Evolutionary conservation across 225 moss, liverwort and hornwort genomes (phyloP), one percentile per base, ranked within the genome.

Genomic region (Takakia lepidozioides): DNA sequence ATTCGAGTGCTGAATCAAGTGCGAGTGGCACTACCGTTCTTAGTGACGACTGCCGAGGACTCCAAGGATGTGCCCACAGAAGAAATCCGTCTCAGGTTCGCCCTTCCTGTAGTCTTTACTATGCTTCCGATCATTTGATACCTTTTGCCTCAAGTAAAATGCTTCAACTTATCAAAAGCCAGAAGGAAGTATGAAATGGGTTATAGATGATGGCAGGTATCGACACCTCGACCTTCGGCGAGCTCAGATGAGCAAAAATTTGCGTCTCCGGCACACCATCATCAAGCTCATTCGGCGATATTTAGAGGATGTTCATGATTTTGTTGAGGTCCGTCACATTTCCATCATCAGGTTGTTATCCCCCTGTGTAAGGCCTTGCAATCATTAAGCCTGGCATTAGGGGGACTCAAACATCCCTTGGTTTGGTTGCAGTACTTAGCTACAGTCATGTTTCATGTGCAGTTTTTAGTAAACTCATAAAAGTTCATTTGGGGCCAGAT

Each of bases 161-260:
- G n/a, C n/a, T n/a, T n/a, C n/a, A n/a, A n/a, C n/a, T n/a, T n/a
- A n/a, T n/a, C n/a, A 45, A 14, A 24, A 48, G 46, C 30, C 50
- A 60, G 55, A 43, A 49, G 49, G 55, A 51, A 72, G 60, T 60
- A 58, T 56, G 44, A n/a, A 87, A 78, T 52, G 60, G 71, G 55
- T 63, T 29, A 72, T 67, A 59, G 75, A 56, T 77, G 78, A 69
- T 81, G 71, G 70, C 79, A 95, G 89, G 75, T 98, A 98, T 54
- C 84, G 98, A 54, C 98, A 98, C 68, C 66, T 98, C 48, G 98
- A 98, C 66, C 49, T 98, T 49, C 83, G 98, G 51, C 83, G 98
- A 58, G 51, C 70, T 51, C 98, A 98, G 67, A 98, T 98, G 98
- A 87, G 53, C 58, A 69, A 49, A 25, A 98, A 98, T 71, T 72